Percentiles rank a stretch among this genome's conserved stretches.
These are phyloP conservation scores for Sphagnurus paluster DNA, from an alignment of 1,284 basidiomycete species.

Conservation along the genomic window DNA sequence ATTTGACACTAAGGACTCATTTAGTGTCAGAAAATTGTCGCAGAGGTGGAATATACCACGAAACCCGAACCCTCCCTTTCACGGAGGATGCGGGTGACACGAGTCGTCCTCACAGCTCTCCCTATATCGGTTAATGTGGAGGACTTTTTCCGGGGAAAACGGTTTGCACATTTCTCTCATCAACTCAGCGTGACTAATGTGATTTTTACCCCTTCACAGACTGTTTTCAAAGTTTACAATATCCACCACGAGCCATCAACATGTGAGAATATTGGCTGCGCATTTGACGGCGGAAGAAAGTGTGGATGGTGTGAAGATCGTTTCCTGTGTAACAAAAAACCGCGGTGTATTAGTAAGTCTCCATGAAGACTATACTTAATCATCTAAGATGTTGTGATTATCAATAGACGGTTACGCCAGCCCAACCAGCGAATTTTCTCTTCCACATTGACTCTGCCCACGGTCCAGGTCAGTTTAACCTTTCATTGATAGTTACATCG, in stretches of 20 bases:
- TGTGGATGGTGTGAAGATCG: conserved; percentile 50
- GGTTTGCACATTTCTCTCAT: conserved; percentile 34
- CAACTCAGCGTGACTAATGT: conserved; percentile 1
- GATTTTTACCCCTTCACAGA: conserved; percentile 34
- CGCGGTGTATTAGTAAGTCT: conserved; percentile 41
- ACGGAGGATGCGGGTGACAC: conserved; percentile 53
- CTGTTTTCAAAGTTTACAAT: conserved; percentile 81
- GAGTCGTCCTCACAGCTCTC: conserved; percentile 60
- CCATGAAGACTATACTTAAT: background rate
- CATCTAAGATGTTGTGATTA: background rate
- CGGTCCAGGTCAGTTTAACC: conserved; percentile 51
- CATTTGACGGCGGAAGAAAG: conserved; percentile 47
- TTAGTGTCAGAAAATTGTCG: conserved; percentile 55
- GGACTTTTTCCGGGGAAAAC: conserved; percentile 79
- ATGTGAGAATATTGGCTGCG: conserved; percentile 65
- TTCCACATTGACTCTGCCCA: conserved; percentile 65
- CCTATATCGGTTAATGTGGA: conserved; percentile 84
- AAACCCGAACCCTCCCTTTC: conserved; percentile 47
- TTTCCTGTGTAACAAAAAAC: conserved; percentile 42
- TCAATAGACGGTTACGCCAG: conserved; percentile 65
- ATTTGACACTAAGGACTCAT: conserved; percentile 5
- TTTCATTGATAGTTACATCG: conserved; percentile 5
- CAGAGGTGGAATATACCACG: conserved; percentile 65
- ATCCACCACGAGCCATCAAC: conserved; percentile 69
- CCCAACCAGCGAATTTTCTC: conserved; percentile 68